Base-by-base conservation (phyloP, 345 rosid genomes). In the Populus tremula region DNA sequence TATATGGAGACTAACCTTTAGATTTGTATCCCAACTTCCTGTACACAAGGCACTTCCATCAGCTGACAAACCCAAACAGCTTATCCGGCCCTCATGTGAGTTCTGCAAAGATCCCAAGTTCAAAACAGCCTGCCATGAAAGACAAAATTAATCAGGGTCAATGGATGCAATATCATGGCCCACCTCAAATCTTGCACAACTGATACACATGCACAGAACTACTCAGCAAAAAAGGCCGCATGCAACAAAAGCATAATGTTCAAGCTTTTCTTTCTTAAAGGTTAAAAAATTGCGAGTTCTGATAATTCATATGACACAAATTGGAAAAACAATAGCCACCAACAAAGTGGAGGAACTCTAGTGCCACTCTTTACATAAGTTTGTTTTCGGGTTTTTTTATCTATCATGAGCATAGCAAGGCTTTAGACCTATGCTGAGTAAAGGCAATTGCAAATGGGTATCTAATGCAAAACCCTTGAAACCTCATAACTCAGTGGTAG, bases 21-120 rank as follows among this genome's bases (percentile, higher is more conserved):
- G 91, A 82, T 91, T 94, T 88, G 97, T 88, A 84, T 96, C 99
- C 85, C 79, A 96, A 87, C 99, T 94, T 87, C 99, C 99, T 78
- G 98, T 94, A 86, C 99, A 96, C 80, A 96, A 85, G 82, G 99
- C 97, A 86, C 99, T 96, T 85, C 99, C 99, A 85, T 96, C 98
- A 79, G 95, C 86, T 63, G 98, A 92, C 89, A 94, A 81, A 70
- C 97, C 98, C 89, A 96, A 86, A 85, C 99, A 96, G 81, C 85
- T 94, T 82, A 96, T 88, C 82, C 90, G 86, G 47, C 71, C 73
- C 79, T 80, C 90, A 64, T 96, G 99, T 1, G 98, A 92, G 83
- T 87, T 90, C n/a, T 92, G 97, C 68, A 91, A 82, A 31, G 87
- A 50, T 72, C 94, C 91, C 87, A 96, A 83, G 85, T 96, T 79